Base-by-base conservation (phyloP, 805 yeast genomes). In the Zygotorulaspora danielsina region DNA sequence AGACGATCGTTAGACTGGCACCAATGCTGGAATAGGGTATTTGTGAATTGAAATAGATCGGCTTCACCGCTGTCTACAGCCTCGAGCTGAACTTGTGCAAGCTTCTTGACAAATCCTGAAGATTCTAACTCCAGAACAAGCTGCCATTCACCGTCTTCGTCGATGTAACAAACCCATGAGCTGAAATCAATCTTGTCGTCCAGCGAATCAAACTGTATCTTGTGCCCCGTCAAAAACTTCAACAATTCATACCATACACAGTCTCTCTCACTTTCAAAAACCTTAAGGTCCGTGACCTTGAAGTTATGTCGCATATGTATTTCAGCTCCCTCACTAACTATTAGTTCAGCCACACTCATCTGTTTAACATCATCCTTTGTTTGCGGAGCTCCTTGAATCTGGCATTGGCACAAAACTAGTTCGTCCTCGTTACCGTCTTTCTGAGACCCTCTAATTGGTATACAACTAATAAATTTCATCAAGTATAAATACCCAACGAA, bases 221-320 rank as follows among this genome's bases (percentile, higher is more conserved):
- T 20, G 28, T 50, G 49, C 3, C 53, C 56, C 3, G 55, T 49
- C 2, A 59, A 16, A 6, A 45, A 26, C 20, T 26, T 48, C 2
- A 59, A 15, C 16, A 55, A 39, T 22, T 51, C 58, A 34, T 55
- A 53, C 63, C 63, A 59, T 6, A 55, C 32, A 18, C 19, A 19
- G 7, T 41, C 38, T 3, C 34, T 29, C 3, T 19, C 28, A n/a
- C 33, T 42, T 5, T 41, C 22, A 33, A 45, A 54, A 5, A 48
- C 33, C n/a, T 38, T 37, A 27, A 56, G 10, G 31, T 44, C 37
- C 5, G 22, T 6, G 11, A 44, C 26, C 5, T 13, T 28, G 6
- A 49, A 19, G 2, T 29, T 9, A 1, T 32, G 28, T 13, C 24
- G 31, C 3, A 25, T 21, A 19, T 46, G 46, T 4, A 56, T 48